Percentiles rank a stretch among this genome's conserved stretches.
These are phyloP conservation scores for Boletellus deceptivus DNA, from an alignment of 1,284 basidiomycete species.

Conservation along the genomic window DNA sequence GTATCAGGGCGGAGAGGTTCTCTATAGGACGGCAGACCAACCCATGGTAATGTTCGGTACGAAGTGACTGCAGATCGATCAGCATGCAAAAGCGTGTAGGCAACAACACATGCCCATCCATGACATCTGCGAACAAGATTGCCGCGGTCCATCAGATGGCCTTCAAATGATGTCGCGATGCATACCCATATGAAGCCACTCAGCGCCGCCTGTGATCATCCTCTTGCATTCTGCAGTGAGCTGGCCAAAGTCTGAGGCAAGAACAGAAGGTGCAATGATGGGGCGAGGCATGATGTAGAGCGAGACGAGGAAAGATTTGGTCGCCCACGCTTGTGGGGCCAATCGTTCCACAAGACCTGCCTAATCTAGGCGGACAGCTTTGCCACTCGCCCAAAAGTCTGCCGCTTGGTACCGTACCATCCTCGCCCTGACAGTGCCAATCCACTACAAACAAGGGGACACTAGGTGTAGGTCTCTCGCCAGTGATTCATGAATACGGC, in stretches of 20 bases:
- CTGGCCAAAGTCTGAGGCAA: constrained; percentile 94
- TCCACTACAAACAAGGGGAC: no score
- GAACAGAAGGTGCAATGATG: constrained; percentile 88
- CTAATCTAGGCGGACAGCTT: constrained; percentile 13
- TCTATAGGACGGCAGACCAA: constrained; percentile 31
- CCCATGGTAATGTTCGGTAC: constrained; percentile 99
- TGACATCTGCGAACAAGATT: constrained; percentile 65
- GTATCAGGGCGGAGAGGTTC: constrained; percentile 7
- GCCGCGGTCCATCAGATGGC: constrained; percentile 5
- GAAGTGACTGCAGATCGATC: constrained; percentile 70
- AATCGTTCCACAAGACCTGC: constrained; percentile 27
- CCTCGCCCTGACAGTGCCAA: no score
- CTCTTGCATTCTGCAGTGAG: constrained; percentile 88
- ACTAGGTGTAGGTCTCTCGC: no score
- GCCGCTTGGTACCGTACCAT: no score
- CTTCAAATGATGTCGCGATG: constrained; percentile 8
- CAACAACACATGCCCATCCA: constrained; percentile 77
- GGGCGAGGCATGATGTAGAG: constrained; percentile 66
- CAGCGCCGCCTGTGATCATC: constrained; percentile 89
- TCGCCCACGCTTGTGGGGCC: not conserved
- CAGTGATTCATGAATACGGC: no score
- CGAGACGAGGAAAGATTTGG: constrained; percentile 7
- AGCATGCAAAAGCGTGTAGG: constrained; percentile 2
- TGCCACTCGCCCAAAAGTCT: no score
- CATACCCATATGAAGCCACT: constrained; percentile 97